phyloP scores from a whole-genome alignment of 768 basidiomycete genomes.

The Leccinum aurantiacum region DNA sequence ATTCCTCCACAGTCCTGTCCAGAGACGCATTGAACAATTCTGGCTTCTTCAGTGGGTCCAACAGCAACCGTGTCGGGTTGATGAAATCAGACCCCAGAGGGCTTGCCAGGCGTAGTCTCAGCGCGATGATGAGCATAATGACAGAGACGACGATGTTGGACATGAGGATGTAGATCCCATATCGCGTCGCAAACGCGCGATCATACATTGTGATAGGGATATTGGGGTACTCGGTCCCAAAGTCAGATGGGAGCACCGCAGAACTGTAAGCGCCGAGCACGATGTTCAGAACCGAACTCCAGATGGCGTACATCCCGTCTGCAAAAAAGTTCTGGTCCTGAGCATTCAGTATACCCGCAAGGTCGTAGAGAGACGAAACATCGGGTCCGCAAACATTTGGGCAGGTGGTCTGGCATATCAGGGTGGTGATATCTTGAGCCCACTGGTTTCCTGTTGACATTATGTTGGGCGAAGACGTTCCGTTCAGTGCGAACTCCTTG shows the following conservation, averaged over 20 bases:
- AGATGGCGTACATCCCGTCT: not conserved
- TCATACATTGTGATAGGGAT: not conserved
- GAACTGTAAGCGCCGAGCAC: slow-evolving; percentile 13
- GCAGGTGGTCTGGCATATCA: slow-evolving; percentile 12
- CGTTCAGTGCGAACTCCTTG: slow-evolving; percentile 15
- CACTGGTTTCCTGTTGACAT: slow-evolving; percentile 11
- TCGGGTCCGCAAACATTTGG: not conserved
- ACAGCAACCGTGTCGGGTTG: slow-evolving; percentile 10
- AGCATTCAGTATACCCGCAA: slow-evolving; percentile 1
- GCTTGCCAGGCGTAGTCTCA: slow-evolving; percentile 6
- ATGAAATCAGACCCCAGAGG: slow-evolving; percentile 11
- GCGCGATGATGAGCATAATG: slow-evolving; percentile 8
- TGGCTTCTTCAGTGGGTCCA: slow-evolving; percentile 14
- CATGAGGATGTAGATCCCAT: slow-evolving; percentile 8
- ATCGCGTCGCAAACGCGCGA: not conserved
- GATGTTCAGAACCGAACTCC: slow-evolving; percentile 8
- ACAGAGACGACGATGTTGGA: slow-evolving; percentile 12
- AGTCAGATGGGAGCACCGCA: not conserved
- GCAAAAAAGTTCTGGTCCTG: not conserved
- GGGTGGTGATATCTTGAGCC: slow-evolving; percentile 18
- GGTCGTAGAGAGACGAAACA: slow-evolving; percentile 3
- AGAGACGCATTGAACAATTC: slow-evolving; percentile 14
- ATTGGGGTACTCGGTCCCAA: not conserved
- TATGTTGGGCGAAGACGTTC: slow-evolving; percentile 14
- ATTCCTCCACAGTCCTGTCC: not conserved